Evolutionary conservation across 2,329 filamentous ascomycete genomes (phyloP), one percentile per base, ranked within the genome.

Genomic region (Aureobasidium sp.): DNA sequence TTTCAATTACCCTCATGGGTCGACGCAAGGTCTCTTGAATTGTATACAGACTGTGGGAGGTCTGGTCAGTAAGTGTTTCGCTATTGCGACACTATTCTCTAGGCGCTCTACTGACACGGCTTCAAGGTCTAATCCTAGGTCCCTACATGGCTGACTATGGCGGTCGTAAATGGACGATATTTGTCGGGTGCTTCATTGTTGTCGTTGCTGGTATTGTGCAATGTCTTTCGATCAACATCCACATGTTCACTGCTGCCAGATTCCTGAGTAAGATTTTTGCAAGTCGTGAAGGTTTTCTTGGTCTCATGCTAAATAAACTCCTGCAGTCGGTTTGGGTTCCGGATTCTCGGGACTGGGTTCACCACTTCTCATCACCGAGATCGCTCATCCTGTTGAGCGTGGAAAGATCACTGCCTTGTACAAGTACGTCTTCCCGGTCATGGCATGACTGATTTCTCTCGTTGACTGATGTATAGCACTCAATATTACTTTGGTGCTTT

Each of bases 181-280:
- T 60, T 17, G 12, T 60, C n/a, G 56, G 56, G 9, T 35, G 42
- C 33, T 8, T n/a, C 4, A 49, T 49, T 8, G 56, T 60, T 15
- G 56, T 42, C 22, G 31, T 60, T 6, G 56, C 27, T 19, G 56
- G 40, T 35, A 39, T 45, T 9, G 33, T 60, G 14, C 56, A 60
- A 27, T 60, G 40, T 37, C 17, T 45, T 11, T 45, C 56, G 2
- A 14, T 45, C 22, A 47, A 60, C 44, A 47, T 60, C 5, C 40
- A 47, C 56, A 60, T 60, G 56, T 60, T 60, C 56, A 60, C 33
- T 24, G 56, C 42, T 7, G 56, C 40, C 9, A 37, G 56, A 40
- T 60, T 48, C n/a, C 22, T 60, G 15, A 49, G 56, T 47, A 24
- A 7, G 40, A 12, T 12, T 11, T 9, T 12, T 12, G 31, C 9